These are phyloP conservation scores for Rhizopogon vesiculosus DNA, from an alignment of 768 basidiomycete species.

Conservation along the genomic window DNA sequence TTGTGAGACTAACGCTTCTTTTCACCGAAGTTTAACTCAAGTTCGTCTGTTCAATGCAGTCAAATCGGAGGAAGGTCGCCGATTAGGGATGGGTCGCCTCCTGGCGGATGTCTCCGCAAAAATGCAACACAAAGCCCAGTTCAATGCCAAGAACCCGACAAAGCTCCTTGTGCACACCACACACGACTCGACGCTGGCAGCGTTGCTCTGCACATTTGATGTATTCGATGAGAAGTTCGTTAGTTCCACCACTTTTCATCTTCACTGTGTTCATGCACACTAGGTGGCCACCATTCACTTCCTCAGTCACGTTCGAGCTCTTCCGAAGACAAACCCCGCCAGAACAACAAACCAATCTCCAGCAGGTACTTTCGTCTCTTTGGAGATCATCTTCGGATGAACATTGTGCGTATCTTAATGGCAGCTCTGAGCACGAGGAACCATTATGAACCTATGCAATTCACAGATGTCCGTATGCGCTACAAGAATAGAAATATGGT, in stretches of 20 bases:
- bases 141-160: conserved; percentile 42
- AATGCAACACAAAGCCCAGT: conserved; percentile 48
- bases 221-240: conserved; percentile 66
- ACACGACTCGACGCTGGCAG: conserved; percentile 71
- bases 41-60: conserved; percentile 35
- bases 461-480: conserved; percentile 64
- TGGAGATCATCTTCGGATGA: conserved; percentile 29
- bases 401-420: conserved; percentile 34
- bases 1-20: conserved; percentile 13
- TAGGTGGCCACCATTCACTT: conserved; percentile 76
- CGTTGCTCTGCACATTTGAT: conserved; percentile 58
- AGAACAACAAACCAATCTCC: conserved; percentile 22
- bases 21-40: neutral
- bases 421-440: neutral
- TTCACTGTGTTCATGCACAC: neutral
- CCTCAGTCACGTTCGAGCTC: conserved; percentile 70
- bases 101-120: conserved; percentile 58
- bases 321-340: conserved; percentile 38
- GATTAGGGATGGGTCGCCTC: conserved; percentile 74
- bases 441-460: neutral
- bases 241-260: neutral
- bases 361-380: conserved; percentile 39
- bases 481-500: conserved; percentile 65
- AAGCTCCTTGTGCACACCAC: conserved; percentile 68
- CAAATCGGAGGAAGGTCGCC: conserved; percentile 67